Base-by-base conservation (phyloP, 495 filamentous ascomycete species). In the Massariosphaeria phaeospora region DNA sequence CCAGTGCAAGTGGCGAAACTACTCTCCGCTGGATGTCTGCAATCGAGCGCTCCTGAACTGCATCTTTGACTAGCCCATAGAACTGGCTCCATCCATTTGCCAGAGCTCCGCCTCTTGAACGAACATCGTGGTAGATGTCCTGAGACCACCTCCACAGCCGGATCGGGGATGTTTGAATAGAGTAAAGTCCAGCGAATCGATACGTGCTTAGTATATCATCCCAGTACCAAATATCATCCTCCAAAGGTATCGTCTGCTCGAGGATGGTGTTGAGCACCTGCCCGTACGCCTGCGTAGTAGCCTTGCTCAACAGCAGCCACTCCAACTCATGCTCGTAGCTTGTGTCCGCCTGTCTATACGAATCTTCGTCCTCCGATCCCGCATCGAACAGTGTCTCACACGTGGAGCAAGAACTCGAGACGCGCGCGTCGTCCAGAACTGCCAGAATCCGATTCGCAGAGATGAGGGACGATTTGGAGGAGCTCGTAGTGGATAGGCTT, bases 201-300 rank as follows among this genome's bases (percentile, higher is more conserved):
- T 84, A 79, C 11, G 87, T 91, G 0, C 79, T 77, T 35, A 93
- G 69, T 1, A 95, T 76, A 48, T 89, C 82, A 54, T 95, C 86
- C 93, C 93, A 98, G 65, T 97, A 97, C 71, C 81, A 85, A 31
- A 94, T 84, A 63, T 96, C 88, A 35, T 93, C 83, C 48, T 79
- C 82, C 8, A 98, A 62, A 0, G 81, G 80, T n/a, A 93, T 79
- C 13, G 87, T 89, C 56, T 89, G 83, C 25, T 89, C 82, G 4
- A 96, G 71, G 1, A 97, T 72, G 0, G 76, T 78, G 56, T 81
- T 78, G 55, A 96, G 69, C 13, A 91, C 71, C 15, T 87, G 66
- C 0, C 93, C 91, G 56, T 95, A 90, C 0, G 82, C 82, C 64
- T 95, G 91, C 21, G 86, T 77, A 0, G 90, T 84, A 2, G 89